Base-by-base conservation (phyloP, 495 filamentous ascomycete species). In the Podospora australis region DNA sequence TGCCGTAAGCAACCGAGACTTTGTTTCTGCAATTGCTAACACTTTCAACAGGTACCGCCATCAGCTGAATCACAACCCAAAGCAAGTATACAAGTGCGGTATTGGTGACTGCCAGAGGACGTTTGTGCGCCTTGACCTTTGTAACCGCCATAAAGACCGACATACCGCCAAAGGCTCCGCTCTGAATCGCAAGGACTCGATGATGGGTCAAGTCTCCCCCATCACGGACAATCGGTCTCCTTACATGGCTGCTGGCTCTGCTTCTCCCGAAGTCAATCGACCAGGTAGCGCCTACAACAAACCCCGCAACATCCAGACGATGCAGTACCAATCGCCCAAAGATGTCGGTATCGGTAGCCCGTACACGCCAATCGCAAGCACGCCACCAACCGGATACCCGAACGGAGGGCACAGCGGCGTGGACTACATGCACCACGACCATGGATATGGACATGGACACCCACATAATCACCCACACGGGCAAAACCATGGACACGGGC, bases 161-260 rank as follows among this genome's bases (percentile, higher is more conserved):
- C 92, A 98, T 66, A 95, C 88, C n/a, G 90, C 89, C 50, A 85
- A 89, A 58, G 92, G 91, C 39, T 97, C 91, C 11, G 90, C 95
- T 65, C 71, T 97, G 42, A 90, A 90, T 69, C 84, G 90, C 52
- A 95, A 92, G 63, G 92, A 97, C 60, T 78, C 80, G 34, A 74
- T 83, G 57, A 68, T 83, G 55, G 77, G 79, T 55, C 81, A 81
- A 60, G 66, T 67, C 39, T 78, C 75, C 26, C 75, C 77, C 39
- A 64, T 70, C 39, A 58, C 67, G 38, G 72, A 71, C 50, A 54
- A 58, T 52, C 72, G 69, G 55, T 54, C 65, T 45, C 66, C 68
- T 44, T 74, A 72, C 57, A 59, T 63, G 36, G 53, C 63, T 19
- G 53, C 61, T 16, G 65, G 67, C 50, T 69, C 73, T 56, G 65